These are phyloP conservation scores for Zygosaccharomyces gambellarensis DNA, from an alignment of 805 yeast genomes.

Conservation along the genomic window DNA sequence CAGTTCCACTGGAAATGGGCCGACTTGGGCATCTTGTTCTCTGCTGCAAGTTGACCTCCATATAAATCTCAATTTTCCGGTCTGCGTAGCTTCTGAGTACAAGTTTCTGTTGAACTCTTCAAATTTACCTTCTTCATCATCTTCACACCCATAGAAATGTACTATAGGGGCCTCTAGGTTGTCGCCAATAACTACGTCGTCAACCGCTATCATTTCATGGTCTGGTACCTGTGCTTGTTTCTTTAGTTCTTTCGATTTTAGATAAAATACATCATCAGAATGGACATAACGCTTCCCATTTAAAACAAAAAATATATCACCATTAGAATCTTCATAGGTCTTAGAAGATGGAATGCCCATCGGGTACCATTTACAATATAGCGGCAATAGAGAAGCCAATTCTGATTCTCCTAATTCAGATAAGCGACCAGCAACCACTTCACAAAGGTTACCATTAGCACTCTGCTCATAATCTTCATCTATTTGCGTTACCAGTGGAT, in stretches of 20 bases:
- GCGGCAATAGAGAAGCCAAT: conserved; percentile 16
- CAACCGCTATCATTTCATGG: conserved; percentile 31
- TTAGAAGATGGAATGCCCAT: conserved; percentile 12
- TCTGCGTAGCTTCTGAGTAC: conserved; percentile 46
- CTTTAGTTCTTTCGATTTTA: conserved; percentile 49
- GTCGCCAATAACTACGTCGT: conserved; percentile 64
- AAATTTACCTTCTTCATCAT: conserved; percentile 42
- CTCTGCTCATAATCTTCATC: conserved; percentile 7
- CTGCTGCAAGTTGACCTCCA: conserved; percentile 58
- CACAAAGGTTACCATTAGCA: not conserved
- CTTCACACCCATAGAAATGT: conserved; percentile 62
- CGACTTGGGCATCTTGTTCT: conserved; percentile 14
- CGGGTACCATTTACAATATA: conserved; percentile 19
- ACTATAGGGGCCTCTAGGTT: conserved; percentile 47
- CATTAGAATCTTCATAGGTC: not conserved
- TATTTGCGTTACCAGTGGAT: conserved; percentile 14
- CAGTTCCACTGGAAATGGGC: conserved; percentile 32
- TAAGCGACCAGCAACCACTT: conserved; percentile 1
- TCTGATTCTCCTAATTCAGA: conserved; percentile 9
- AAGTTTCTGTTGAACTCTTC: conserved; percentile 54
- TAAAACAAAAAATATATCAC: conserved; percentile 22
- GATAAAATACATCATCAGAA: conserved; percentile 71
- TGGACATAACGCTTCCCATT: conserved; percentile 46
- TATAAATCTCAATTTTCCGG: conserved; percentile 65
- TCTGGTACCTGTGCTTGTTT: conserved; percentile 21